Base-by-base conservation (phyloP, 2,329 filamentous ascomycete species). In the Aspergillus awamori region DNA sequence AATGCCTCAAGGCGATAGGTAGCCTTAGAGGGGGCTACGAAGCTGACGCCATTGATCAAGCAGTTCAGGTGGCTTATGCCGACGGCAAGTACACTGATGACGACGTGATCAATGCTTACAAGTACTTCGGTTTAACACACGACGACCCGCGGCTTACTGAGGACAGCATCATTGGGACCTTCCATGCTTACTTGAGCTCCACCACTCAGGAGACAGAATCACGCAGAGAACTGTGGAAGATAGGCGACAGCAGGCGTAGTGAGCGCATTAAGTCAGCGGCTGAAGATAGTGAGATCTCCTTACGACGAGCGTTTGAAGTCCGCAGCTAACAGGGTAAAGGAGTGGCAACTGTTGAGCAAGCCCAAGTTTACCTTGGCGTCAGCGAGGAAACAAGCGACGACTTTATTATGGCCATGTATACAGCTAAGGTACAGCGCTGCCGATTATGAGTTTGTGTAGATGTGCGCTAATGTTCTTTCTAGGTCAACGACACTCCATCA, bases 321-420 rank as follows among this genome's bases (percentile, higher is more conserved):
- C 15, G 30, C 11, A 49, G 8, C 8, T 57, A 20, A 43, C 56
- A 10, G 30, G n/a, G 20, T 2, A 60, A 62, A 81, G 80, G 80
- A 13, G 80, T 89, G 28, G 82, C 87, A 63, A 87, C 83, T n/a
- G 83, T 85, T 58, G 82, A 86, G 49, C 86, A 90, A 70, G 89
- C 89, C 1, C 78, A 89, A 33, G 77, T 83, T 11, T 90, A 84
- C 76, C 79, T 91, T 11, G 84, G 82, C 7, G 82, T 86, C 10
- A 76, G 80, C 55, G 72, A 75, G 28, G 74, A 75, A 10, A 83
- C 80, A 8, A 68, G 80, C 2, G 86, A 89, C 68, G 84, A 87
- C 52, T 85, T 84, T 63, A 78, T 89, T 39, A 75, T 82, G 53
- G 81, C 86, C 2, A 80, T 87, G 76, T 86, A 80, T 65, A 79